Base-by-base conservation (phyloP, 2,329 filamentous ascomycete genomes). In the Ophiocordyceps australis region DNA sequence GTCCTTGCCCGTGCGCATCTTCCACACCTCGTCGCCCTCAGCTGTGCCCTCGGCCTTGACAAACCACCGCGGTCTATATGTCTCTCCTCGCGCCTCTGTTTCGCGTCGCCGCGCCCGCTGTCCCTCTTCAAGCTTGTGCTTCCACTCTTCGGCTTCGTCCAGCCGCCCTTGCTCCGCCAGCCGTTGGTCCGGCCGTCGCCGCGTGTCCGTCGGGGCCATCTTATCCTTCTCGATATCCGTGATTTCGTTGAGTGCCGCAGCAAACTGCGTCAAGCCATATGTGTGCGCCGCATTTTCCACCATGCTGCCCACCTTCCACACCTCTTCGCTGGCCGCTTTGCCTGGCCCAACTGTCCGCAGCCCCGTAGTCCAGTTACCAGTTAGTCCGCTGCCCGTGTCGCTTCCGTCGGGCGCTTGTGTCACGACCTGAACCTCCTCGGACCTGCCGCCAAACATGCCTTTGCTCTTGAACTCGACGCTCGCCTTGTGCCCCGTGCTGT, bases 371-470 rank as follows among this genome's bases (percentile, higher is more conserved):
- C 89, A 98, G 28, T 78, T 92, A 3, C 89, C 89, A 0, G 57
- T 50, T 14, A 95, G 56, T 11, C 77, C 72, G 9, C 75, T 57
- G 1, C 78, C 65, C 0, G 77, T 65, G 13, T 70, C 60, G 14
- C 56, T 50, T 21, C 81, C 82, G 28, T 75, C 62, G 1, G 63
- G 51, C 30, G 75, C 73, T 36, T 74, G 75, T 2, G 74, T 65
- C 38, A 85, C 74, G 6, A 86, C 75, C 19, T 66, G 62, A 8
- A 95, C 79, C 33, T 98, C 89, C 49, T 98, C 89, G 33, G 77
- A 78, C 29, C 89, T 73, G 10, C 89, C 89, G 17, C 86, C 85
- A 54, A 95, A 98, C 81, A 98, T 93, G 36, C 89, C 86, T 44
- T 89, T 91, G 28, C 76, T 71, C 46, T 89, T 91, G 57, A 98